Percentiles rank a stretch among this genome's conserved stretches.
phyloP scores from a whole-genome alignment of 805 yeast genomes.

The Kuraishia hungarica region DNA sequence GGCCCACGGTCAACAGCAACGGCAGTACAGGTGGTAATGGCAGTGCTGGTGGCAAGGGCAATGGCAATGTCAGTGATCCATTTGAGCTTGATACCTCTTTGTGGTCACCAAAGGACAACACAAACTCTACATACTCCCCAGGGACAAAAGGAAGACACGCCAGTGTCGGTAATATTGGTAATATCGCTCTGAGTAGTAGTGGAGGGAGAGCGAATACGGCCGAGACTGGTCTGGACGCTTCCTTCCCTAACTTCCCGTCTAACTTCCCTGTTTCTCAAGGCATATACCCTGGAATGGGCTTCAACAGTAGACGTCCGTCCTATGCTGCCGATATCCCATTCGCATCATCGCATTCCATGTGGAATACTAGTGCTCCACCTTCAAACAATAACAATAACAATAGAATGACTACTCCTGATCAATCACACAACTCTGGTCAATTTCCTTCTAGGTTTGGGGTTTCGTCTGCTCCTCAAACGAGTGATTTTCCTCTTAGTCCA shows the following conservation, averaged over 20 bases:
- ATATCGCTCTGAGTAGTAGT: too few species aligned
- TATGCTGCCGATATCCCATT: neutral
- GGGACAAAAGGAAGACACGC: neutral
- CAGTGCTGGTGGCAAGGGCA: neutral
- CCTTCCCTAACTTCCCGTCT: neutral
- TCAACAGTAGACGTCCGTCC: neutral
- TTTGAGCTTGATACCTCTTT: neutral
- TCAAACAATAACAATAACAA: neutral
- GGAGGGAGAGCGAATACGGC: too few species aligned
- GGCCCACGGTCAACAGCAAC: neutral
- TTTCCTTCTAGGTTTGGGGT: neutral
- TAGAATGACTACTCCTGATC: neutral
- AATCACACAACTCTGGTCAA: neutral
- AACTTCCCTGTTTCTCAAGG: neutral
- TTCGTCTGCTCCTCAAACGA: neutral
- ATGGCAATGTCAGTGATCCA: neutral
- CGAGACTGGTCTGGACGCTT: too few species aligned
- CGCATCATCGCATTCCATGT: neutral
- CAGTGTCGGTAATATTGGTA: neutral
- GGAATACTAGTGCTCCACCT: neutral
- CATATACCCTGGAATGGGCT: conserved; percentile 1
- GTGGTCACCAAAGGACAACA: neutral
- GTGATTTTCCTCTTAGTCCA: neutral
- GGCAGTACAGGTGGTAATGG: neutral
- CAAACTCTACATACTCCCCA: neutral